Evolutionary conservation across 2,329 filamentous ascomycete genomes (phyloP).

Genomic region (Cladosporium sp.): DNA sequence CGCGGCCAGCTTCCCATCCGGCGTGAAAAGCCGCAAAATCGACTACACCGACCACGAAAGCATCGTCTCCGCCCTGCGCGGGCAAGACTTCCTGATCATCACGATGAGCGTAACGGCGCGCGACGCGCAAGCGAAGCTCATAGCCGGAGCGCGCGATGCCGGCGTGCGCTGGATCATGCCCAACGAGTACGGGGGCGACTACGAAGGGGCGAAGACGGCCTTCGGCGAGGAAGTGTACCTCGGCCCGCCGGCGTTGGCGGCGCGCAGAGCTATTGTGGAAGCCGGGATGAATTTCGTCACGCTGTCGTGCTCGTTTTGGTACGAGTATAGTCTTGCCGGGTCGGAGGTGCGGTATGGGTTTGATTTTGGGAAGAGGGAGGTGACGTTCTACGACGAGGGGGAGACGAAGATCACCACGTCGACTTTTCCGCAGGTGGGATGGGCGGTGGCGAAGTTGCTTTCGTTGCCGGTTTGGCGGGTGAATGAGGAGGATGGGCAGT

Average conservation of each 20-base stretch:
- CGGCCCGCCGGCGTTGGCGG: slow-evolving; percentile 12
- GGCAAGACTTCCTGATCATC: slow-evolving; percentile 33
- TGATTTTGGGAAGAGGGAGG: slow-evolving; percentile 22
- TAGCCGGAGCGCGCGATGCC: slow-evolving; percentile 27
- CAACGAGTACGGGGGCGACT: slow-evolving; percentile 30
- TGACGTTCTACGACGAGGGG: slow-evolving; percentile 26
- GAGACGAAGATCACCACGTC: slow-evolving; percentile 28
- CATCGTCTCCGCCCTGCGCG: slow-evolving; percentile 26
- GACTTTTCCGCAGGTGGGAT: slow-evolving; percentile 32
- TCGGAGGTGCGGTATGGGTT: slow-evolving; percentile 26
- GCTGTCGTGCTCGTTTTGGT: slow-evolving; percentile 31
- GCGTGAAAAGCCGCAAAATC: slow-evolving; percentile 21
- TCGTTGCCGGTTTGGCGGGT: slow-evolving; percentile 23
- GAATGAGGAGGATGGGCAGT: slow-evolving; percentile 12
- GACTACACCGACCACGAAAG: slow-evolving; percentile 24
- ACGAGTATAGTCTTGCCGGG: slow-evolving; percentile 25
- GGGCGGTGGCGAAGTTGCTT: slow-evolving; percentile 32
- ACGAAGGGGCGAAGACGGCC: slow-evolving; percentile 21
- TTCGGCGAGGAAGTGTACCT: slow-evolving; percentile 23
- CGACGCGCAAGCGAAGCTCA: slow-evolving; percentile 19
- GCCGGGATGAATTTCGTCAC: slow-evolving; percentile 21
- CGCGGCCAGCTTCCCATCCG: slow-evolving; percentile 33
- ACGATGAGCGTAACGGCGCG: slow-evolving; percentile 25
- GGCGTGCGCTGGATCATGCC: slow-evolving; percentile 30
- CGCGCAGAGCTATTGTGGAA: slow-evolving; percentile 23